Evolutionary conservation across 345 rosid genomes (phyloP), one percentile per base, ranked within the genome.

Genomic region (Eucalyptus microcorys): DNA sequence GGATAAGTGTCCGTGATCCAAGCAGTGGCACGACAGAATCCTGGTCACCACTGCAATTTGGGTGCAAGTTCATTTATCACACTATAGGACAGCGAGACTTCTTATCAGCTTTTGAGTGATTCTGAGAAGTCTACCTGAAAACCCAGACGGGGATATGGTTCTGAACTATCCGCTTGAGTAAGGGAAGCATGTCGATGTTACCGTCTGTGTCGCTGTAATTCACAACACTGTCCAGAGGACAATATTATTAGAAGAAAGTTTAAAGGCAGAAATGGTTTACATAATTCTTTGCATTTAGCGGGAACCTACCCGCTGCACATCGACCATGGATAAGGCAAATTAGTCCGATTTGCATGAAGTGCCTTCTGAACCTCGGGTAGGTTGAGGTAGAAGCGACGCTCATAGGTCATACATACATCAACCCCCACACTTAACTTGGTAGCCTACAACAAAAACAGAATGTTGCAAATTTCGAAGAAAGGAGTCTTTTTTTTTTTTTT

Each of bases 331-430:
- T 96, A 93, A 40, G 97, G 94, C 42, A 96, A 91, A 45, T 90
- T 90, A 49, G 99, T 96, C 32, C 95, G 93, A 89, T 96, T 97
- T 0, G 99, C 98, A 89, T 96, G 99, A 90, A 97, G 98, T 86
- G 98, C 99, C 91, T 92, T 92, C 92, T 96, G 99, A 88, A 97
- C 99, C 91, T 94, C 96, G 12, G 98, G 97, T 80, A 96, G 97
- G 93, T 93, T 96, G 89, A 97, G 90, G 92, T 97, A 96, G 91
- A 96, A 91, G 27, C 83, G 89, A 66, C 96, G 93, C 92, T 96
- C 98, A 30, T 30, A 93, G 48, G 91, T 92, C 95, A 96, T 94
- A 57, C 99, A 97, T 86, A 97, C 98, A 87, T 96, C 99, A 53
- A 97, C 93, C 4, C 99, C 98, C n/a, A 93, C 3, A 87, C 98